Conservation (phyloP, 2,329 filamentous ascomycete genomes). For the Talaromyces sp. region DNA sequence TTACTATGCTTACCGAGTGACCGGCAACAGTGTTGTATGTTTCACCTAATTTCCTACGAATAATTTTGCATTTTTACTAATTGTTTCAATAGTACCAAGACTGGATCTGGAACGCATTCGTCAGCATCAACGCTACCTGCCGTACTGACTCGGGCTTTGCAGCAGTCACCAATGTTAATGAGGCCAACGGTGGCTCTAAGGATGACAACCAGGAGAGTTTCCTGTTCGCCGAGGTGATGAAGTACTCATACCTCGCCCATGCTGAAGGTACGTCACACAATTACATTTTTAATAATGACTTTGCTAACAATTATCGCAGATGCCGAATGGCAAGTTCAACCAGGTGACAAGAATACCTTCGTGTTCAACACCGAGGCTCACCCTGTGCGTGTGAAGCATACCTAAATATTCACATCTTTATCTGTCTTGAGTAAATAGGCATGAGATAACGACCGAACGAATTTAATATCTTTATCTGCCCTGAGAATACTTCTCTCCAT, state of each 20-base stretch:
- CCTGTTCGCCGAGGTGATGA: constrained; percentile 84
- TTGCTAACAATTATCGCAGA: constrained; percentile 46
- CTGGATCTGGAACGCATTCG: constrained; percentile 80
- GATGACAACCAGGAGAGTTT: constrained; percentile 81
- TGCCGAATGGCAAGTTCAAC: constrained; percentile 59
- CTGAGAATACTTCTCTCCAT: too few relatives aligned
- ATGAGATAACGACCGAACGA: not conserved
- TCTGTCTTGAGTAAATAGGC: constrained; percentile 4
- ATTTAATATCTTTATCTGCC: constrained; percentile 16
- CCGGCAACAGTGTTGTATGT: constrained; percentile 63
- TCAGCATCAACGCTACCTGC: constrained; percentile 66
- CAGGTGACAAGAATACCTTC: constrained; percentile 53
- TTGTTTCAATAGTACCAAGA: constrained; percentile 65
- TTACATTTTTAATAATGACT: not conserved
- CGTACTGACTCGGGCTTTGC: constrained; percentile 68
- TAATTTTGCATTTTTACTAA: constrained; percentile 8
- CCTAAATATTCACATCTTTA: not conserved
- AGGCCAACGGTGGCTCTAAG: constrained; percentile 60
- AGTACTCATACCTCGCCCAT: constrained; percentile 78
- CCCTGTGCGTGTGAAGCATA: constrained; percentile 42
- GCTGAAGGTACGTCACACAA: constrained; percentile 40
- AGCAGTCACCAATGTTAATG: constrained; percentile 68
- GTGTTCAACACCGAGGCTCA: constrained; percentile 70
- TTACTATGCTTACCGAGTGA: constrained; percentile 85
- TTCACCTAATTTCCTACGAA: not conserved